Evolutionary conservation across 1,284 basidiomycete species (phyloP).

Genomic region (Sparassis latifolia): DNA sequence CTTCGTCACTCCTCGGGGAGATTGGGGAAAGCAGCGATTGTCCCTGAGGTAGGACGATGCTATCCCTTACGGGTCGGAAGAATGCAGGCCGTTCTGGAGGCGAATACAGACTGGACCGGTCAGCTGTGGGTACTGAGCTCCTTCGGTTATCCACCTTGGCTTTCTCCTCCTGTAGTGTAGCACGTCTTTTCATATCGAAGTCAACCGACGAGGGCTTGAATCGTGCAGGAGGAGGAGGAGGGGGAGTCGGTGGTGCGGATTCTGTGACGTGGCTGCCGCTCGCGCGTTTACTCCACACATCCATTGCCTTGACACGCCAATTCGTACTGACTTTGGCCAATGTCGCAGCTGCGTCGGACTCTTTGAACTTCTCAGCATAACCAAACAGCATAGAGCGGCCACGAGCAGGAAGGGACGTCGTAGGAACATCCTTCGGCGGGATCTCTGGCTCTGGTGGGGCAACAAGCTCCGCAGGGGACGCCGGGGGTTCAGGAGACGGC

Average conservation of each 20-base stretch:
- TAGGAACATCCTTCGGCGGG: conserved; percentile 12
- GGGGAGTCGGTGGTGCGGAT: not conserved
- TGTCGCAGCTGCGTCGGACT: conserved; percentile 63
- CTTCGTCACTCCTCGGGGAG: conserved; percentile 35
- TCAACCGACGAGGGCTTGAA: conserved; percentile 2
- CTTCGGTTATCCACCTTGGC: conserved; percentile 17
- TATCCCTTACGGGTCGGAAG: conserved; percentile 54
- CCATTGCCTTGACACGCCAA: conserved; percentile 55
- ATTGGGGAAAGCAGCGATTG: conserved; percentile 31
- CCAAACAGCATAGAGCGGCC: conserved; percentile 42
- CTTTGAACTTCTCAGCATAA: conserved; percentile 67
- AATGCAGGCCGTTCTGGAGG: conserved; percentile 52
- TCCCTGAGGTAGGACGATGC: conserved; percentile 34
- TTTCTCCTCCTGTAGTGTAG: conserved; percentile 13
- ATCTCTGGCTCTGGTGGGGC: conserved; percentile 3
- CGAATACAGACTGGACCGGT: conserved; percentile 36
- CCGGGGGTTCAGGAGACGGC: conserved; percentile 19
- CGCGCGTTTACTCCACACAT: conserved; percentile 27
- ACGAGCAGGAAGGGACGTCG: conserved; percentile 10
- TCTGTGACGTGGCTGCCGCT: conserved; percentile 2
- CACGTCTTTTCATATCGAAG: conserved; percentile 11
- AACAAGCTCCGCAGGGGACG: conserved; percentile 1
- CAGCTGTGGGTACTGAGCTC: conserved; percentile 37
- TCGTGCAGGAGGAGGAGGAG: not conserved
- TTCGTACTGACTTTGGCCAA: conserved; percentile 69